Evolutionary conservation across 164 flowering plant genomes (phyloP), one percentile per base, ranked within the genome.

Genomic region (Nymphaea colorata): DNA sequence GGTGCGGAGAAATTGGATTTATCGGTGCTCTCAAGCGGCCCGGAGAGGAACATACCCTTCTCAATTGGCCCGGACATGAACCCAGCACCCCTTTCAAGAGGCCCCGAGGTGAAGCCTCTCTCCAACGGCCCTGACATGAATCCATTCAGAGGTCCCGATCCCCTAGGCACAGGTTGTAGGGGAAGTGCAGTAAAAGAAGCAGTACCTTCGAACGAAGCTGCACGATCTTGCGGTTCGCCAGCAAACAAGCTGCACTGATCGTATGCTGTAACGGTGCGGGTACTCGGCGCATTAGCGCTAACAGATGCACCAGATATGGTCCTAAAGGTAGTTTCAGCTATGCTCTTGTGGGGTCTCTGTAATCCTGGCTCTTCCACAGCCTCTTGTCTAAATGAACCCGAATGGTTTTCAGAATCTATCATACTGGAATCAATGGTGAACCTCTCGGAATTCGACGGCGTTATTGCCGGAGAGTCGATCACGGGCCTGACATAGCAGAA

Each of bases 261-360:
- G n/a, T 61, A 61, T 8, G 18, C 36, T 3, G 64, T 61, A 61
- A 74, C 82, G 45, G 88, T 79, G 59, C 86, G 71, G 67, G 85
- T 78, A 3, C 88, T 83, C 11, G 87, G 78, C 36, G 71, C 80
- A 74, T 87, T 87, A 74, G 91, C 91, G 77, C 88, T 83, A 17
- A 87, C 89, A 0, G 91, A 87, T 44, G 91, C 91, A 5, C 91
- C 91, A 0, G 91, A 87, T 45, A 87, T 87, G 7, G 86, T 68
- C 68, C 72, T 83, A 66, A 86, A 86, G 12, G 85, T 79, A 60
- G 88, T 85, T 59, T 83, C 86, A 5, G 82, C 80, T 42, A 73
- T 71, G 62, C 69, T 69, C 76, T 80, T 82, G 68, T 53, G 74
- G 67, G 79, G 78, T 70, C 74, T 81, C 61, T 76, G 78, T 41